Conservation (phyloP, 495 filamentous ascomycete species). For the Zalerion maritima region DNA sequence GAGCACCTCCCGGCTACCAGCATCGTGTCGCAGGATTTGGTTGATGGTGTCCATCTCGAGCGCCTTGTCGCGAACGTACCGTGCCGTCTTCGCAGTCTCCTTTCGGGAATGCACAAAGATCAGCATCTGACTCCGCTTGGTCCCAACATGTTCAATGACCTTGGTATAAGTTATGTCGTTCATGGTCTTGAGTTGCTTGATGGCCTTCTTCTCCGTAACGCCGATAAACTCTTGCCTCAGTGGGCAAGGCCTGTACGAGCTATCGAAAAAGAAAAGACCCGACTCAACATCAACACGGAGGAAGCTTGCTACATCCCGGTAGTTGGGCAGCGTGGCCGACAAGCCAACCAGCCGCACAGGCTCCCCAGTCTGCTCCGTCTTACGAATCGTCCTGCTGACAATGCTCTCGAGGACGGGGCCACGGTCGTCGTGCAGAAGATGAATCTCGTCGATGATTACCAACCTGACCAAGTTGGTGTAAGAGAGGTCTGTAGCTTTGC, state of each 20-base stretch:
- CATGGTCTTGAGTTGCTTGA: slow-evolving; percentile 98
- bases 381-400: slow-evolving; percentile 83
- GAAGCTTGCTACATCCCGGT: slow-evolving; percentile 91
- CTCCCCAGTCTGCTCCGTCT: slow-evolving; percentile 84
- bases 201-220: slow-evolving; percentile 93
- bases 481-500: slow-evolving; percentile 91
- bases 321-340: slow-evolving; percentile 92
- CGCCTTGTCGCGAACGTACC: slow-evolving; percentile 90
- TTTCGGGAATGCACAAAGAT: slow-evolving; percentile 98
- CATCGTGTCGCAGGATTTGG: slow-evolving; percentile 85
- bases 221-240: slow-evolving; percentile 95
- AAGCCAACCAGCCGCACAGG: slow-evolving; percentile 82
- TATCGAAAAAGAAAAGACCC: slow-evolving; percentile 92
- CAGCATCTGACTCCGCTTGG: slow-evolving; percentile 87
- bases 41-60: slow-evolving; percentile 92
- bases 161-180: slow-evolving; percentile 98
- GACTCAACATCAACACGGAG: slow-evolving; percentile 76
- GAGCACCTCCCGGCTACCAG: slow-evolving; percentile 77
- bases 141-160: slow-evolving; percentile 89
- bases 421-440: slow-evolving; percentile 93
- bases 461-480: slow-evolving; percentile 94
- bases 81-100: slow-evolving; percentile 93
- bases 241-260: slow-evolving; percentile 83
- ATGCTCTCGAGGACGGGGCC: slow-evolving; percentile 95
- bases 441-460: slow-evolving; percentile 95